A percentile compares a stretch with the other conserved stretches of the same genome.
Evolutionary conservation across 306 rosid genomes (phyloP).

Genomic region (Pachyrhizus erosus): DNA sequence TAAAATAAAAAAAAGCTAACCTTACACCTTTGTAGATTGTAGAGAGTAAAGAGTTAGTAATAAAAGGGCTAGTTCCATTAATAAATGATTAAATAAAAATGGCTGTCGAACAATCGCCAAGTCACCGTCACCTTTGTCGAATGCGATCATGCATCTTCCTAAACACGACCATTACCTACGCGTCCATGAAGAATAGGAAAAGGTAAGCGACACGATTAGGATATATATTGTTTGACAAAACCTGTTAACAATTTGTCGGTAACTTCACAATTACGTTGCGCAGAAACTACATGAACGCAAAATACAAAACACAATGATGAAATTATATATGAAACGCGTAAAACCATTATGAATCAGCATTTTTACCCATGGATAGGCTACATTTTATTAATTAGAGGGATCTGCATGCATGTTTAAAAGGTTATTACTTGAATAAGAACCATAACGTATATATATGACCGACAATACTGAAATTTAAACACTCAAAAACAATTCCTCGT

Average conservation of each 20-base stretch:
- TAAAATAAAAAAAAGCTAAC: constrained; percentile 11
- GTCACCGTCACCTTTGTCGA: constrained; percentile 1
- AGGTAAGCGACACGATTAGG: constrained; percentile 12
- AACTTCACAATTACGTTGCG: not conserved
- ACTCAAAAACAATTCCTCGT: not conserved
- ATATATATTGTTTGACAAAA: not conserved
- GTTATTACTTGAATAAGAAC: no score
- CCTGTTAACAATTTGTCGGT: constrained; percentile 30
- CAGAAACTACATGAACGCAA: not conserved
- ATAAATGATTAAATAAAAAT: constrained; percentile 1
- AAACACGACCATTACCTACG: constrained; percentile 36
- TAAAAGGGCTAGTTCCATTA: not conserved
- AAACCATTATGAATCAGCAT: not conserved
- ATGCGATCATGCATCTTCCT: not conserved
- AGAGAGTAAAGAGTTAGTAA: not conserved
- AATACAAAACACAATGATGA: not conserved
- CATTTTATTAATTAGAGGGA: not conserved
- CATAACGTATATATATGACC: not conserved
- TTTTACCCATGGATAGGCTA: not conserved
- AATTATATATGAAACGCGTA: not conserved
- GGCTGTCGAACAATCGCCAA: not conserved
- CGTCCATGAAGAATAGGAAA: not conserved
- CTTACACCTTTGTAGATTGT: not conserved
- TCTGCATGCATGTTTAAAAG: not conserved
- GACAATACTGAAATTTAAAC: no score